Evolutionary conservation across 495 filamentous ascomycete genomes (phyloP), one percentile per base, ranked within the genome.

Genomic region (Hyaloscypha finlandica): DNA sequence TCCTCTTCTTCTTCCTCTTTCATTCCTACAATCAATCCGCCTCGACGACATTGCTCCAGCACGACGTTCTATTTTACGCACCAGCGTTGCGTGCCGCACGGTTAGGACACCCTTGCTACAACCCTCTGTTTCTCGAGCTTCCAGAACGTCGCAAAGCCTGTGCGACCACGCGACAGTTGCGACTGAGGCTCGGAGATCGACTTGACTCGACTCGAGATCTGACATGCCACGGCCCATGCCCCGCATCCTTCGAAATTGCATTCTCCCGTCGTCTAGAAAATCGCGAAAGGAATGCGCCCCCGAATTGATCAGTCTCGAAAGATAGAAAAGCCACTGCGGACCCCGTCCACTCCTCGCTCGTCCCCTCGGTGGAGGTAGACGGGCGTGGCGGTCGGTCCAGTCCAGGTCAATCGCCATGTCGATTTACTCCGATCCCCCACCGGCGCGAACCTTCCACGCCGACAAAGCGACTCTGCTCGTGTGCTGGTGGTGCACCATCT

Each of bases 401-500:
- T 42, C 37, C 20, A 25, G 1, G 22, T 2, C 55, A 19, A 22
- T 6, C 59, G 64, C 25, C n/a, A 84, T 84, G 81, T 64, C 81
- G 61, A 75, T 87, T 61, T 88, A 88, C 73, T 82, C 84, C 25
- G 76, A 79, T 12, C 86, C 89, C 9, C 90, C 91, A 56, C 80
- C 83, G 61, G 78, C 82, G 59, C 84, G 83, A 67, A 77, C 82
- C 9, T 77, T 79, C 73, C 68, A 79, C 73, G 57, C 88, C 33
- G 84, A 92, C 77, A 89, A 92, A 67, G 88, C 92, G 29, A 93
- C 91, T 0, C 83, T 99, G 51, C 81, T 97, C 61, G 92, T 95
- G 72, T 94, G 90, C 74, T 97, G 93, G 91, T 97, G 95, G 95
- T 92, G 92, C 65, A 96, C 93, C 8, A 80, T 80, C 8, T 95